These are phyloP conservation scores for Gossypium trilobum DNA, from an alignment of 441 rosid species.

Conservation along the genomic window DNA sequence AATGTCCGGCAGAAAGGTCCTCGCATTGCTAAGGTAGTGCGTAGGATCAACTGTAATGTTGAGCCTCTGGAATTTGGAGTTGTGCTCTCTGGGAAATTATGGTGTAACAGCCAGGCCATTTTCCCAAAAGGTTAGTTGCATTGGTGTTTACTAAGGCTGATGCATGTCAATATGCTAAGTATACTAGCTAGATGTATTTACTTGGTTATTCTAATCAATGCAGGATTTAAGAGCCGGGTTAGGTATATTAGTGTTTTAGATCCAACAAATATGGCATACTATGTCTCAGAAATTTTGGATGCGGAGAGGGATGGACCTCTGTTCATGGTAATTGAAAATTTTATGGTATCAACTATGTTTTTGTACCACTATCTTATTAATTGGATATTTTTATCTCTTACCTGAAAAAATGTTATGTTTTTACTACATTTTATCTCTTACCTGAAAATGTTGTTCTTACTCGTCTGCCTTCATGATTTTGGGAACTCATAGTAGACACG, in stretches of 20 bases:
- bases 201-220: slow-evolving; percentile 26
- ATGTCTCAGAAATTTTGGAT: slow-evolving; percentile 86
- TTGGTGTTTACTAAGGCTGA: neutral
- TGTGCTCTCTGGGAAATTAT: slow-evolving; percentile 71
- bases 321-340: slow-evolving; percentile 59
- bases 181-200: slow-evolving; percentile 10
- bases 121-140: slow-evolving; percentile 71
- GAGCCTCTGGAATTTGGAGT: slow-evolving; percentile 73
- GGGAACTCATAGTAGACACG: neutral
- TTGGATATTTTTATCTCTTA: neutral
- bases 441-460: neutral
- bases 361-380: neutral
- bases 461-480: neutral
- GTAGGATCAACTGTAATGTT: slow-evolving; percentile 92
- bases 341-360: neutral
- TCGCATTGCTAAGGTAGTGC: slow-evolving; percentile 93
- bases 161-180: neutral
- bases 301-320: slow-evolving; percentile 65
- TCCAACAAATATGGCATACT: slow-evolving; percentile 66
- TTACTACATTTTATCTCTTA: neutral
- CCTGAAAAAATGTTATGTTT: neutral
- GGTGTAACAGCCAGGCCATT: slow-evolving; percentile 84
- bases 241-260: slow-evolving; percentile 68
- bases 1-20: slow-evolving; percentile 88
- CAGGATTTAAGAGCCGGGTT: slow-evolving; percentile 94